phyloP scores from a whole-genome alignment of 371 early-diverging fungal species.

The Encephalitozoon cuniculi region DNA sequence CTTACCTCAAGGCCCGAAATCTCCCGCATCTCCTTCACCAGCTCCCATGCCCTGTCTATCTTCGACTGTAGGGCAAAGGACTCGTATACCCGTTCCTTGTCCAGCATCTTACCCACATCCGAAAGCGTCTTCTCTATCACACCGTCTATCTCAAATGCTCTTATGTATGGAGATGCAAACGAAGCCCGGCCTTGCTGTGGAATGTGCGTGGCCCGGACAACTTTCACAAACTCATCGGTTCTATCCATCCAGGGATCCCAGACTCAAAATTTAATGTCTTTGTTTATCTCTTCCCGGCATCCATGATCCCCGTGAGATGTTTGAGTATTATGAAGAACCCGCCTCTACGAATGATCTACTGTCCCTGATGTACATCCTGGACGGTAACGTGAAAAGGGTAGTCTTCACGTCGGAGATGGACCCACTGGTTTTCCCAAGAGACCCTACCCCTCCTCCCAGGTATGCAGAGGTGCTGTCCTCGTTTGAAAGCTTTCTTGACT shows the following conservation, averaged over 20 bases:
- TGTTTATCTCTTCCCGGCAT: not conserved
- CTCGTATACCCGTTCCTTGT: slow-evolving; percentile 15
- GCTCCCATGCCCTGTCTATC: not conserved
- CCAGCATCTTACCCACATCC: not conserved
- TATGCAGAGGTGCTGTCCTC: not conserved
- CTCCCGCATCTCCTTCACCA: not conserved
- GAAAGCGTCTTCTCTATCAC: not conserved
- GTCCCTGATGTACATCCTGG: not conserved
- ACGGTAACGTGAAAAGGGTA: not conserved
- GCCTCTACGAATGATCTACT: not conserved
- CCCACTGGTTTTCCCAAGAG: not conserved
- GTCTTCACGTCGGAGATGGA: not conserved
- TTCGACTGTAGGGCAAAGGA: slow-evolving; percentile 13
- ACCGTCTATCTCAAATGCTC: slow-evolving; percentile 2
- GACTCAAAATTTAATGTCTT: not conserved
- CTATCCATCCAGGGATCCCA: slow-evolving; percentile 50
- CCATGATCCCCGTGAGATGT: not conserved
- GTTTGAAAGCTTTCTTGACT: not conserved
- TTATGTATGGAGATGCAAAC: not conserved
- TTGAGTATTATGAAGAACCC: not conserved
- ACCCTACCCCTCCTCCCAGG: not conserved
- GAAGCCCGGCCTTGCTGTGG: slow-evolving; percentile 33
- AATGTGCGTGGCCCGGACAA: slow-evolving; percentile 44
- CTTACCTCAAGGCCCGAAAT: not conserved
- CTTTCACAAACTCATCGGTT: slow-evolving; percentile 51